Evolutionary conservation across 2,329 filamentous ascomycete species (phyloP).

Genomic region (Aureobasidium melanogenum): DNA sequence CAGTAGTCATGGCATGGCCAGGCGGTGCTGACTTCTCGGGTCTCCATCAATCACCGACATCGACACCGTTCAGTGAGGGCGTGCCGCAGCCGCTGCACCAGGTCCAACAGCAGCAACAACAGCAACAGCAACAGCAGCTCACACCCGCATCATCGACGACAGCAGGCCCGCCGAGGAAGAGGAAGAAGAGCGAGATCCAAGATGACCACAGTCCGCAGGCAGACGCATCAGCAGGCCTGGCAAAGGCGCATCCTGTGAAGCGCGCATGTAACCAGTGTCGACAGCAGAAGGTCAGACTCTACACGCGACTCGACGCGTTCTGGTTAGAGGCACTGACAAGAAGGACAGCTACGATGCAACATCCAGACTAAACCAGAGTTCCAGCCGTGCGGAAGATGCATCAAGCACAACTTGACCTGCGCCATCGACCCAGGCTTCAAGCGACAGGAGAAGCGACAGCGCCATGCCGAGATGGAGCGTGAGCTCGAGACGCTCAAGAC

Average conservation of each 20-base stretch:
- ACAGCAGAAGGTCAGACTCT: conserved; percentile 62
- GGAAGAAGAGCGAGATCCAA: conserved; percentile 14
- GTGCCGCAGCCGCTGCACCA: neutral
- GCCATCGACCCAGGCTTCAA: conserved; percentile 86
- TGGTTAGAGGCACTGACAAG: conserved; percentile 14
- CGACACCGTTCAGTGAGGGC: neutral
- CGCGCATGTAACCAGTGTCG: conserved; percentile 77
- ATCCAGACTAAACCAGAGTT: conserved; percentile 69
- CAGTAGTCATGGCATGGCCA: conserved; percentile 8
- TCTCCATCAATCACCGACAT: conserved; percentile 8
- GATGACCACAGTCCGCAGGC: conserved; percentile 10
- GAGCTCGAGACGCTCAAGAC: conserved; percentile 56
- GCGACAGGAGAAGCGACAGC: conserved; percentile 70
- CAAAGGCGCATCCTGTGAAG: conserved; percentile 52
- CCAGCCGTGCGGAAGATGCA: conserved; percentile 66
- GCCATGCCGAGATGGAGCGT: conserved; percentile 79
- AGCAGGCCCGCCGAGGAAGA: conserved; percentile 12
- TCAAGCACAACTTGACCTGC: conserved; percentile 70
- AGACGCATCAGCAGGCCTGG: neutral
- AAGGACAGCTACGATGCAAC: conserved; percentile 64
- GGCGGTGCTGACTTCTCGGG: conserved; percentile 9
- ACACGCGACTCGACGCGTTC: neutral
- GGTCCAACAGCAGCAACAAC: conserved; percentile 3
- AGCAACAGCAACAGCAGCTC: conserved; percentile 1
- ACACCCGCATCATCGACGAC: conserved; percentile 6